Evolutionary conservation across 768 basidiomycete genomes (phyloP), one percentile per base, ranked within the genome.

Genomic region (Pholiota molesta): DNA sequence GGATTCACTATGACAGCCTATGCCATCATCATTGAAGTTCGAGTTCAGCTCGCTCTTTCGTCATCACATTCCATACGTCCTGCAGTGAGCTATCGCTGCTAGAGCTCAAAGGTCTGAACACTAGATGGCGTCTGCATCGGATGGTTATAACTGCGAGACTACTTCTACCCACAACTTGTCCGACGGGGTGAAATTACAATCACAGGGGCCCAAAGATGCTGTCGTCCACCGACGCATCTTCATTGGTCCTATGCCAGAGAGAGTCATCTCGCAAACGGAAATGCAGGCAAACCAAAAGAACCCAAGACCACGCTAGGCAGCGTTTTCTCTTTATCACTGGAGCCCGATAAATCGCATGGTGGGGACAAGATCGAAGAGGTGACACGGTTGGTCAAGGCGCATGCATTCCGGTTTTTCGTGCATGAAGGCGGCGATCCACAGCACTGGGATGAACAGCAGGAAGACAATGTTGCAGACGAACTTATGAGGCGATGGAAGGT

Each of bases 211-310:
- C 13, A 13, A 28, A 21, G 9, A 51, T 42, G 9, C 28, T 29
- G 45, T 19, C 2, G 40, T 65, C 37, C 77, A 76, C 62, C 78
- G 79, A 58, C 82, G 92, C 31, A 72, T 88, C 56, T 93, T 93
- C 73, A 78, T 94, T 47, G 92, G 92, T 0, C 89, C 92, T 3
- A 81, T 93, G 78, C 91, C 91, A 13, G 86, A 88, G 68, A 84
- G 80, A 59, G 78, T 86, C 59, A 73, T 85, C 58, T 74, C 74
- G 3, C 73, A 72, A 55, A 73, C 75, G 49, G 79, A 84, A 64
- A 71, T 70, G n/a, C 69, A 75, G 42, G 59, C 33, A 21, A 45
- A 10, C n/a, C 59, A 54, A n/a, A 44, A 68, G 55, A 74, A 65
- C 75, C 67, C 57, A 70, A 60, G 68, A 66, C 67, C 62, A 65